Base-by-base conservation (phyloP, 108 stramenopile species). In the Discostella pseudostelligera region DNA sequence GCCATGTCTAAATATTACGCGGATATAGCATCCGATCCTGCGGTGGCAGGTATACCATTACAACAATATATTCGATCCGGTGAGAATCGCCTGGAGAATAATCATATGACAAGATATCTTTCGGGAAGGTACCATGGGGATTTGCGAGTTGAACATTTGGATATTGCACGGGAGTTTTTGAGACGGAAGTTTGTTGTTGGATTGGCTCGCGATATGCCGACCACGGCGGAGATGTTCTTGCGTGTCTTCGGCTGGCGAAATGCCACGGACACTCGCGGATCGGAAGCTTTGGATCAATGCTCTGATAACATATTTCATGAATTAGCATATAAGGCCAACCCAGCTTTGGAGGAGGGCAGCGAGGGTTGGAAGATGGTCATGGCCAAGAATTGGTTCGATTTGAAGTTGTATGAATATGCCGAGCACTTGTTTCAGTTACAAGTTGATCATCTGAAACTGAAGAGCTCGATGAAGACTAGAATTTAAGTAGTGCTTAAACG, bases 401-500 rank as follows among this genome's bases (percentile, higher is more conserved):
- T 82, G 78, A 65, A 82, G 56, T 53, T 82, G 1, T 82, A 82
- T 60, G 76, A 78, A 62, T 82, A 82, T 53, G 69, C 74, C 4
- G 70, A 79, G 37, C 56, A 63, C 25, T 59, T 82, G n/a, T 82
- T 79, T 67, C 46, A 59, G 11, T 48, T 79, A 44, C 78, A 82
- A 48, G 22, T 64, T 26, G 62, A 64, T 17, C 62, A 64, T 22
- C 39, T 64, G 49, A 50, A 50, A 50, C 25, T 50, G 49, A 50
- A 22, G 22, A 50, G 25, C 22, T 50, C 49, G 3, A 7, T 11
- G 21, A 9, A 22, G 22, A 25, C 1, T 25, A 20, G 66, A 14
- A 60, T 75, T 4, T 32, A 32, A 5, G 32, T 32, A 32, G 3
- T 32, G 3, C 3, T 32, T 32, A 32, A 32, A 32, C 32, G 5